Evolutionary conservation across 1,139 yeast species (phyloP).

Genomic region (Yamadazyma atlantica): DNA sequence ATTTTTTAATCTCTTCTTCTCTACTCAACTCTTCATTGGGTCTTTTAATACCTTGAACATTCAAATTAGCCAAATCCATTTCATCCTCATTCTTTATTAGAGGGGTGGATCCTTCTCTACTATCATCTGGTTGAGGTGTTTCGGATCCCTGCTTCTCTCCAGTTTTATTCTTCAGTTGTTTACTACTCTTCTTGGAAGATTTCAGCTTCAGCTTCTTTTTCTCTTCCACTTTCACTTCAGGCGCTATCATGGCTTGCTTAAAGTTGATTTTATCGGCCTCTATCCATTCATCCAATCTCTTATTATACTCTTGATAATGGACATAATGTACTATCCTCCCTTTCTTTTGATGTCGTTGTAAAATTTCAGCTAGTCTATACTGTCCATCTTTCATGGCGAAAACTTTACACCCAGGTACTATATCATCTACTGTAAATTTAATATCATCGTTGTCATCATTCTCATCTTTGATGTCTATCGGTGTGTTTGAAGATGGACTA

Average conservation of each 20-base stretch:
- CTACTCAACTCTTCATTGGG: constrained; percentile 73
- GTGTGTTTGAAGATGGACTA: constrained; percentile 12
- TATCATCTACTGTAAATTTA: constrained; percentile 43
- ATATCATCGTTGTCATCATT: constrained; percentile 11
- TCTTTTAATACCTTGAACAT: constrained; percentile 74
- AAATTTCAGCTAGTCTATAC: constrained; percentile 76
- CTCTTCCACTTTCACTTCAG: constrained; percentile 60
- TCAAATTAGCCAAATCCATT: constrained; percentile 82
- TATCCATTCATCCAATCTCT: constrained; percentile 91
- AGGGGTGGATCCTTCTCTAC: constrained; percentile 23
- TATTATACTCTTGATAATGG: constrained; percentile 91
- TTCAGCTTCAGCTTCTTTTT: constrained; percentile 31
- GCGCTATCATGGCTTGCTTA: constrained; percentile 64
- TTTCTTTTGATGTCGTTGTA: constrained; percentile 74
- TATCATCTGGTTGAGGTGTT: constrained; percentile 15
- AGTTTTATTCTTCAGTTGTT: constrained; percentile 18
- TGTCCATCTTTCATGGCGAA: constrained; percentile 81
- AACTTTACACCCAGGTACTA: constrained; percentile 74
- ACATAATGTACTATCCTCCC: constrained; percentile 84
- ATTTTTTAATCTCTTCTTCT: constrained; percentile 89
- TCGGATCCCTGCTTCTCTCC: constrained; percentile 14
- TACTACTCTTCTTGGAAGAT: constrained; percentile 21
- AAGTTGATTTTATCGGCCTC: constrained; percentile 68
- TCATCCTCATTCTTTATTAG: constrained; percentile 52
- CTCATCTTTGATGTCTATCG: constrained; percentile 16